Base-by-base conservation (phyloP, 2,329 filamentous ascomycete species). In the Sclerotinia minor region DNA sequence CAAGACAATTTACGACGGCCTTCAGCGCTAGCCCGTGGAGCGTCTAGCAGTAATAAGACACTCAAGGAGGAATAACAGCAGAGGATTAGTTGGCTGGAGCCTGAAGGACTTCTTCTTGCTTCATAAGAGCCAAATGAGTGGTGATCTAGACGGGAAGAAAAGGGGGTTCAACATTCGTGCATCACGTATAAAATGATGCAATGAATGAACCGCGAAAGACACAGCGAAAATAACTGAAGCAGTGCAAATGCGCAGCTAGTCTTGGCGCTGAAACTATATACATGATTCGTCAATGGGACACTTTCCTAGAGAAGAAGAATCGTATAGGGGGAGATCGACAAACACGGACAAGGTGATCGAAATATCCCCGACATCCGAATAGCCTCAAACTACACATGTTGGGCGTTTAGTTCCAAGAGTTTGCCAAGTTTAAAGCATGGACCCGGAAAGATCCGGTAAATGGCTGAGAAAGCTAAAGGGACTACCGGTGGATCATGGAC, bases 341-440 rank as follows among this genome's bases (percentile, higher is more conserved):
- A 50, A 11, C 19, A 19, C 19, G 4, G 19, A 50, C 24, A 49
- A 52, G 44, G 41, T n/a, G 9, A 45, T 19, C n/a, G 59, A 50
- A 38, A 50, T 21, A 50, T 26, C 59, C 26, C 59, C 59, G 32
- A 26, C 6, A 47, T 61, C 58, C 15, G 29, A 61, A 26, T 24
- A 26, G 45, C 45, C 45, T 50, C 29, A 38, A 61, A 45, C 19
- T 32, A 38, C 32, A 61, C 29, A 44, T 50, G 59, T 63, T 50
- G 45, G 59, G 59, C 45, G 29, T 61, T 50, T 15, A 38, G 59
- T 52, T 38, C 21, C 21, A 38, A 49, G 21, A n/a, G n/a, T 13
- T 38, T 63, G 59, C 59, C 45, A 63, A 63, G 45, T 26, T 13
- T 29, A 41, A 41, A 52, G 59, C 45, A 63, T 63, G 13, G 59